Percentiles rank a stretch among this genome's conserved stretches.
Evolutionary conservation across 1,139 yeast genomes (phyloP).

Genomic region (Kodamaea arcana): DNA sequence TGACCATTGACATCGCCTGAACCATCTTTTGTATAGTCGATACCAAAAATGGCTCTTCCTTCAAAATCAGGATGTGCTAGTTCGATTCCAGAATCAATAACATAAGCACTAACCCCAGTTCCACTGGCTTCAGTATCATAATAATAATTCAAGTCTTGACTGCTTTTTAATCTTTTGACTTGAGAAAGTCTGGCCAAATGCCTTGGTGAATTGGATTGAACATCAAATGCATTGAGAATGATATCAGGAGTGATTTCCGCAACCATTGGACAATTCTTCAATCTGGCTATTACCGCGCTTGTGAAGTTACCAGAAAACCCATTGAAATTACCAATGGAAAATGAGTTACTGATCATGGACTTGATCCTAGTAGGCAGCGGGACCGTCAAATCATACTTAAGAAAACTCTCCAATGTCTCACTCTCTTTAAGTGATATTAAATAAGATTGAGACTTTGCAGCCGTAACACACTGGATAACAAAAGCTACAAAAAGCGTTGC

Average conservation of each 20-base stretch:
- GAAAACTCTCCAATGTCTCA: conserved; percentile 33
- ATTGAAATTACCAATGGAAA: conserved; percentile 59
- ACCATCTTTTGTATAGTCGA: conserved; percentile 61
- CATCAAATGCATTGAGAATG: conserved; percentile 42
- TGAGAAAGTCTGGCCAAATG: conserved; percentile 67
- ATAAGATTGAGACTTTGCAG: conserved; percentile 6
- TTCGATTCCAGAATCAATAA: conserved; percentile 76
- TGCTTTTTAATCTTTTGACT: conserved; percentile 27
- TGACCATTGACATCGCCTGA: conserved; percentile 67
- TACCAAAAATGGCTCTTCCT: conserved; percentile 55
- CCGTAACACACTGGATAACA: background rate
- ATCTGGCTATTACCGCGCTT: conserved; percentile 40
- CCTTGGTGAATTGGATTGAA: conserved; percentile 53
- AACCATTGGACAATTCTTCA: conserved; percentile 47
- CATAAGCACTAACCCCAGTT: conserved; percentile 60
- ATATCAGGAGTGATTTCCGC: conserved; percentile 60
- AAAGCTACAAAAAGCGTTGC: background rate
- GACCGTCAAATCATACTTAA: conserved; percentile 31
- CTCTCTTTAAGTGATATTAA: conserved; percentile 13
- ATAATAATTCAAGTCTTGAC: conserved; percentile 27
- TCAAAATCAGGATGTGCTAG: conserved; percentile 60
- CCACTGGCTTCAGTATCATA: conserved; percentile 47
- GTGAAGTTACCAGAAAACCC: conserved; percentile 63
- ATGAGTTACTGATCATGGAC: conserved; percentile 40
- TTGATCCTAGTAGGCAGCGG: conserved; percentile 35